A percentile compares a stretch with the other conserved stretches of the same genome.
phyloP scores from a whole-genome alignment of 345 rosid genomes.

The Pseudoturritis turrita region DNA sequence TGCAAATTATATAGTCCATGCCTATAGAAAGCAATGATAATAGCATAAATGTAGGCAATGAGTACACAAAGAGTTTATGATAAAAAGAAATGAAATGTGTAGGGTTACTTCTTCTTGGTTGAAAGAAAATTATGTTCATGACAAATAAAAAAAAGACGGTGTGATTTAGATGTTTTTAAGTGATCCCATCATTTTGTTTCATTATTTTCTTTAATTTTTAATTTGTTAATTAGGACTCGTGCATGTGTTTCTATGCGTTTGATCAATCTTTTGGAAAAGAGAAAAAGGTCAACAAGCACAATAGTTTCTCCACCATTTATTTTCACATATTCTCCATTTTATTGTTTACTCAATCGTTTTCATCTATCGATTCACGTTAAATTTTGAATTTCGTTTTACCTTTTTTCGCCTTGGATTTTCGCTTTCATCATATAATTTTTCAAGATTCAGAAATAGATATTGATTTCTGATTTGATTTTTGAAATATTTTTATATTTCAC shows the following conservation, averaged over 20 bases:
- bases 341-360: neutral
- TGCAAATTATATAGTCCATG: slow-evolving; percentile 28
- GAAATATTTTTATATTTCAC: too few species aligned
- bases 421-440: neutral
- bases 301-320: slow-evolving; percentile 31
- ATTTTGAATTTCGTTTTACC: neutral
- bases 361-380: slow-evolving; percentile 5
- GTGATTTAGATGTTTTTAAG: slow-evolving; percentile 27
- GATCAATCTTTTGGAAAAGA: slow-evolving; percentile 23
- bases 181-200: slow-evolving; percentile 30
- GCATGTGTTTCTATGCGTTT: slow-evolving; percentile 34
- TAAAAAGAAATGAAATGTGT: slow-evolving; percentile 29
- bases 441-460: neutral
- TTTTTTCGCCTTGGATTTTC: neutral
- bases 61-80: slow-evolving; percentile 31
- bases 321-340: slow-evolving; percentile 9
- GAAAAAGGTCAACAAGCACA: slow-evolving; percentile 29
- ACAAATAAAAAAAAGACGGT: slow-evolving; percentile 24
- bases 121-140: slow-evolving; percentile 26
- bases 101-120: slow-evolving; percentile 32
- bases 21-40: slow-evolving; percentile 35
- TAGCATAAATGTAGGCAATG: slow-evolving; percentile 38
- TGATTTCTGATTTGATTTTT: neutral
- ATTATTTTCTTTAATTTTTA: neutral
- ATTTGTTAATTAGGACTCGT: slow-evolving; percentile 19